Conservation (phyloP, 345 rosid species). For the Clausena lansium region DNA sequence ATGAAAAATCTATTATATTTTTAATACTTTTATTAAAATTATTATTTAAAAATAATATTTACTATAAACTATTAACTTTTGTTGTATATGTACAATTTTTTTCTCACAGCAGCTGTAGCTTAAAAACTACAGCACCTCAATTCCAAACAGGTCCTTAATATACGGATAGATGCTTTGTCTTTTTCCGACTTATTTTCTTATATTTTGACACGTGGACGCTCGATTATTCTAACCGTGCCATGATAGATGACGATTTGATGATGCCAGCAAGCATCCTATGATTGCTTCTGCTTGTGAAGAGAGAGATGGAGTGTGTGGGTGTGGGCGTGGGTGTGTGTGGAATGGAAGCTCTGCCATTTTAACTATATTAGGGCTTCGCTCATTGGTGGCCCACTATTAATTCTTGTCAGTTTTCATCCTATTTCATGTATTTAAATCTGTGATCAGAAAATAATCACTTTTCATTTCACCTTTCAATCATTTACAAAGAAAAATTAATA, state of each 20-base stretch:
- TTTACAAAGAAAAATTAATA: neutral
- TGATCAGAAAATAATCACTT: neutral
- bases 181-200: neutral
- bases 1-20: too few species aligned
- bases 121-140: too few species aligned
- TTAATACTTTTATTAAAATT: too few species aligned
- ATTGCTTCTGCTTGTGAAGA: slow-evolving; percentile 22
- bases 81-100: too few species aligned
- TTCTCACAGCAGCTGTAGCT: too few species aligned
- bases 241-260: slow-evolving; percentile 30
- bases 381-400: neutral
- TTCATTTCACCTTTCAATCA: neutral
- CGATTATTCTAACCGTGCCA: slow-evolving; percentile 17
- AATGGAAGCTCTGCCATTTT: slow-evolving; percentile 19
- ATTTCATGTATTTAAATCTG: neutral
- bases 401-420: neutral
- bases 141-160: too few species aligned
- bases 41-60: too few species aligned
- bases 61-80: too few species aligned
- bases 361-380: slow-evolving; percentile 10
- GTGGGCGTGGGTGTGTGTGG: rapidly evolving
- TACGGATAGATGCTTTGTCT: slow-evolving; percentile 18
- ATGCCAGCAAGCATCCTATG: slow-evolving; percentile 26
- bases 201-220: slow-evolving; percentile 32
- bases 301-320: neutral